Percentiles rank a stretch among this genome's conserved stretches.
phyloP scores from a whole-genome alignment of 371 early-diverging fungal species.

The Entomophthora muscae region DNA sequence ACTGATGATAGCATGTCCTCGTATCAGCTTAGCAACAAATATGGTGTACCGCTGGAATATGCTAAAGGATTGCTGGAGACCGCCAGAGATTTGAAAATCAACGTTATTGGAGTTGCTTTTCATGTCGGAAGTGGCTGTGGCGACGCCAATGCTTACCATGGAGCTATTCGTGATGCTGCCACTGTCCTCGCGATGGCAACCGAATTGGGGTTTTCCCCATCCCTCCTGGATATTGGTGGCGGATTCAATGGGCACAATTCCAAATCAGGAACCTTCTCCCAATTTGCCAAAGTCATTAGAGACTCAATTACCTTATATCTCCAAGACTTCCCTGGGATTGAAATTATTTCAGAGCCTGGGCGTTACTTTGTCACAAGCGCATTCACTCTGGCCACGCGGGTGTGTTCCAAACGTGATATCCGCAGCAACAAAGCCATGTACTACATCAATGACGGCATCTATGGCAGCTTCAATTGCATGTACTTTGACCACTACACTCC shows the following conservation, averaged over 20 bases:
- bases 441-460: conserved; percentile 60
- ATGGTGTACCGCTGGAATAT: conserved; percentile 72
- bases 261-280: conserved; percentile 54
- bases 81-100: conserved; percentile 57
- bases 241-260: conserved; percentile 81
- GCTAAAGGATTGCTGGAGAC: conserved; percentile 44
- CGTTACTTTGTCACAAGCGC: conserved; percentile 89
- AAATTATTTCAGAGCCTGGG: conserved; percentile 94
- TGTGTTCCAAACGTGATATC: conserved; percentile 69
- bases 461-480: conserved; percentile 93
- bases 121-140: conserved; percentile 92
- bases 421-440: conserved; percentile 1
- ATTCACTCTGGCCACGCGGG: conserved; percentile 77
- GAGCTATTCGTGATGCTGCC: conserved; percentile 72
- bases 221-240: conserved; percentile 85
- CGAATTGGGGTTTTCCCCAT: conserved; percentile 50
- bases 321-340: conserved; percentile 53
- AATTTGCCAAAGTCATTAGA: conserved; percentile 61
- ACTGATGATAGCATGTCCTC: conserved; percentile 84
- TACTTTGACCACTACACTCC: conserved; percentile 85
- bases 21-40: conserved; percentile 87
- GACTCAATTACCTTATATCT: conserved; percentile 63
- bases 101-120: conserved; percentile 80
- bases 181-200: conserved; percentile 69
- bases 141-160: conserved; percentile 73